These are phyloP conservation scores for Piper betle DNA, from an alignment of 164 flowering plant species.

Conservation along the genomic window DNA sequence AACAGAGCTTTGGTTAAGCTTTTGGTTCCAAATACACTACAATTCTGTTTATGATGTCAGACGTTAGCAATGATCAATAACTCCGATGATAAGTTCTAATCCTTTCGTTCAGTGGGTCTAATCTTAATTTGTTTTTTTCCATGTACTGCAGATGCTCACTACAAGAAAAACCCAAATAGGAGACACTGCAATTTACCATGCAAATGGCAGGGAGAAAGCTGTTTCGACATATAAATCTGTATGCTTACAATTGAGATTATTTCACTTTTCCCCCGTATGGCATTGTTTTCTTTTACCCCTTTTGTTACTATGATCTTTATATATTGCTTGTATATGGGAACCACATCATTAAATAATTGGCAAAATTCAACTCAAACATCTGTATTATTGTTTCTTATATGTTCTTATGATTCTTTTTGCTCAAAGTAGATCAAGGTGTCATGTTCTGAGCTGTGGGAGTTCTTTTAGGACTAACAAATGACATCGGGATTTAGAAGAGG, in stretches of 20 bases:
- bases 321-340: too few species aligned
- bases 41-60: conserved; percentile 27
- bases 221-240: too few species aligned
- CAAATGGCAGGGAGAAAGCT: neutral
- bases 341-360: too few species aligned
- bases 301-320: too few species aligned
- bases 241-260: neutral
- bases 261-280: neutral
- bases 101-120: neutral
- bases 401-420: too few species aligned
- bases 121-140: neutral
- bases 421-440: too few species aligned
- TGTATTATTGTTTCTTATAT: too few species aligned
- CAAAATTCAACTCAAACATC: too few species aligned
- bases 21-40: conserved; percentile 86
- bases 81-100: neutral
- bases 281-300: too few species aligned
- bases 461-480: too few species aligned
- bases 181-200: neutral
- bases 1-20: conserved; percentile 81
- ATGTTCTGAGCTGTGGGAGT: too few species aligned
- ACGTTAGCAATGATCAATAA: conserved; percentile 31
- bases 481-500: too few species aligned
- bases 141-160: conserved; percentile 36
- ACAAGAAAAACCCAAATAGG: conserved; percentile 41